phyloP scores from a whole-genome alignment of 495 filamentous ascomycete species.

The Aspergillus cavernicola region DNA sequence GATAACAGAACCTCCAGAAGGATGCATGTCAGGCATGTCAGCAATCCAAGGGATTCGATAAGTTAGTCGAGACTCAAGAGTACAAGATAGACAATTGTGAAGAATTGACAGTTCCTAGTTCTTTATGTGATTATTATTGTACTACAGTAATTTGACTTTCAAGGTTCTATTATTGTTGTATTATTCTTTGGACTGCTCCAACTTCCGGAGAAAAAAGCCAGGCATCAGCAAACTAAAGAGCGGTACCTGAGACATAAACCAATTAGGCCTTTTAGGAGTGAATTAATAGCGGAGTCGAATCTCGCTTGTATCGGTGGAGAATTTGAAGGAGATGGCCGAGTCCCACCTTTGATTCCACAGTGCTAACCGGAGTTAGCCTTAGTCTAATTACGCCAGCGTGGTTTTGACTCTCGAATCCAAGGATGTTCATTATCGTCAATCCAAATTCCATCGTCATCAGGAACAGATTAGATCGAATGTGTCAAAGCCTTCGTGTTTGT shows the following conservation, averaged over 20 bases:
- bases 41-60: no score
- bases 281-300: constrained; percentile 21
- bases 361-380: constrained; percentile 4
- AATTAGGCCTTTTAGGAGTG: constrained; percentile 24
- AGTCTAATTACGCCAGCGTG: constrained; percentile 16
- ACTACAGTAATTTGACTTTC: no score
- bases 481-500: no score
- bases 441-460: no score
- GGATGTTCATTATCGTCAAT: no score
- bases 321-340: constrained; percentile 18
- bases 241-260: constrained; percentile 24
- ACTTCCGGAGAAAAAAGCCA: constrained; percentile 18
- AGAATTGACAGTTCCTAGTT: background rate
- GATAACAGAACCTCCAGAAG: background rate
- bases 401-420: background rate
- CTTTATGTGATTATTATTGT: no score
- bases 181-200: background rate
- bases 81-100: no score
- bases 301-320: no score
- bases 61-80: no score
- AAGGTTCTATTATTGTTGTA: background rate
- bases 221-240: constrained; percentile 21
- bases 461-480: no score
- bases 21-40: no score
- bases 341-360: constrained; percentile 15